Conservation (phyloP, 805 yeast genomes). For the Pichia occidentalis region DNA sequence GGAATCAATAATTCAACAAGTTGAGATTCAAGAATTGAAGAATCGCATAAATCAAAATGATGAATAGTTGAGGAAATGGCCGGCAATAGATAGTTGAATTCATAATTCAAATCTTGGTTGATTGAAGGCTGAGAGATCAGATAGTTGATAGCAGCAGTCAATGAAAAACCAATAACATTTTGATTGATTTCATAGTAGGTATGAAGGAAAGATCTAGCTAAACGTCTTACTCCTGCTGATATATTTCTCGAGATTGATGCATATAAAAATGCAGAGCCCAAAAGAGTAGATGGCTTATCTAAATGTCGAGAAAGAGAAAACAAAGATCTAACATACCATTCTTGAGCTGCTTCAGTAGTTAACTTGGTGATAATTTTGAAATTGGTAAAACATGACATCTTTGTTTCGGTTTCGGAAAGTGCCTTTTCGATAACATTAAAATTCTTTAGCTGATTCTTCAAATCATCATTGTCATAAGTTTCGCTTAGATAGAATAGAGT, state of each 20-base stretch:
- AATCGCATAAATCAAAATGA: slow-evolving; percentile 16
- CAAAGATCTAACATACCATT: slow-evolving; percentile 49
- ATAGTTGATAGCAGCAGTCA: slow-evolving; percentile 38
- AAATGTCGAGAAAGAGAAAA: slow-evolving; percentile 25
- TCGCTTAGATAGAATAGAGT: slow-evolving; percentile 19
- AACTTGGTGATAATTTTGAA: slow-evolving; percentile 47
- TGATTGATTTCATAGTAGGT: slow-evolving; percentile 32
- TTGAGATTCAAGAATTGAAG: slow-evolving; percentile 25
- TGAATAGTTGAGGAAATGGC: slow-evolving; percentile 31
- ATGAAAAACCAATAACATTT: slow-evolving; percentile 35
- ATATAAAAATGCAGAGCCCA: slow-evolving; percentile 47
- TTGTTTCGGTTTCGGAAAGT: slow-evolving; percentile 20
- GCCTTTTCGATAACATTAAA: slow-evolving; percentile 31
- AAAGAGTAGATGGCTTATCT: slow-evolving; percentile 15
- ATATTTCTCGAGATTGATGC: slow-evolving; percentile 38
- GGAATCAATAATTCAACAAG: slow-evolving; percentile 37
- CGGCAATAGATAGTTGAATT: slow-evolving; percentile 27
- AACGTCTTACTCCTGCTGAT: slow-evolving; percentile 29
- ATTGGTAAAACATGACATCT: slow-evolving; percentile 42
- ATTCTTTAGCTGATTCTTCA: slow-evolving; percentile 19
- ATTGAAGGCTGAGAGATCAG: slow-evolving; percentile 12
- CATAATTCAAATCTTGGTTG: slow-evolving; percentile 19
- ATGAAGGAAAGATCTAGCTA: slow-evolving; percentile 30
- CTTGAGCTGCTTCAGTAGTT: slow-evolving; percentile 36
- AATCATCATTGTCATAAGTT: slow-evolving; percentile 5